A percentile compares a stretch with the other conserved stretches of the same genome.
These are phyloP conservation scores for Rhynchosporium secalis DNA, from an alignment of 2,329 filamentous ascomycete species.

Conservation along the genomic window DNA sequence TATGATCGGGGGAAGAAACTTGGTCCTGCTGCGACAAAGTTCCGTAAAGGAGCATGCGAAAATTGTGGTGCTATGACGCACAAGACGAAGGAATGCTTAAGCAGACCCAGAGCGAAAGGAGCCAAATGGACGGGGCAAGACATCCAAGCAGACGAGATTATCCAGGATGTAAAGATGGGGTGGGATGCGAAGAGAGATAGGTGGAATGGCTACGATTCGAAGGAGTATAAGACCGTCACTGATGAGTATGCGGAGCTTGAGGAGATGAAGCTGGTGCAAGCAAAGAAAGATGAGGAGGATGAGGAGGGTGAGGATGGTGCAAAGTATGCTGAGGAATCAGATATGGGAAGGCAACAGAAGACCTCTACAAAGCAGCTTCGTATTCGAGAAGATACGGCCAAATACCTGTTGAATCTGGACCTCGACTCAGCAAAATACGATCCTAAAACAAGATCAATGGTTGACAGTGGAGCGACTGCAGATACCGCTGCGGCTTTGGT, in stretches of 20 bases:
- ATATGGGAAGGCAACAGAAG: constrained; percentile 92
- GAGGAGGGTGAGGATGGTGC: constrained; percentile 60
- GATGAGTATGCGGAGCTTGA: constrained; percentile 88
- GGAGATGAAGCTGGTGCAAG: constrained; percentile 60
- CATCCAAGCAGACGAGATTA: constrained; percentile 87
- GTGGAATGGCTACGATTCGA: constrained; percentile 96
- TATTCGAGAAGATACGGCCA: constrained; percentile 94
- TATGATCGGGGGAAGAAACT: constrained; percentile 85
- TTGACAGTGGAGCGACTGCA: constrained; percentile 77
- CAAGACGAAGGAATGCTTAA: constrained; percentile 91
- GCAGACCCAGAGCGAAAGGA: constrained; percentile 82
- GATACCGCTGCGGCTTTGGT: constrained; percentile 81
- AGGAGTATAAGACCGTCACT: constrained; percentile 83
- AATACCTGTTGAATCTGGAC: constrained; percentile 93
- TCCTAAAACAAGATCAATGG: constrained; percentile 89
- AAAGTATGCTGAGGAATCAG: constrained; percentile 90
- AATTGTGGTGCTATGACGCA: constrained; percentile 98
- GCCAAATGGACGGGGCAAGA: constrained; percentile 91
- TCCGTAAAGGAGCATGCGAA: constrained; percentile 95
- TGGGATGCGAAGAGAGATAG: constrained; percentile 98
- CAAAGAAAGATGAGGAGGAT: constrained; percentile 49
- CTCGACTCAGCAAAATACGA: constrained; percentile 97
- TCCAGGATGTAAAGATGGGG: constrained; percentile 82
- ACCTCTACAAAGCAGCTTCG: constrained; percentile 88
- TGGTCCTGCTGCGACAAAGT: constrained; percentile 90